Evolutionary conservation across 768 basidiomycete genomes (phyloP).

Genomic region (Trametes cinnabarina): DNA sequence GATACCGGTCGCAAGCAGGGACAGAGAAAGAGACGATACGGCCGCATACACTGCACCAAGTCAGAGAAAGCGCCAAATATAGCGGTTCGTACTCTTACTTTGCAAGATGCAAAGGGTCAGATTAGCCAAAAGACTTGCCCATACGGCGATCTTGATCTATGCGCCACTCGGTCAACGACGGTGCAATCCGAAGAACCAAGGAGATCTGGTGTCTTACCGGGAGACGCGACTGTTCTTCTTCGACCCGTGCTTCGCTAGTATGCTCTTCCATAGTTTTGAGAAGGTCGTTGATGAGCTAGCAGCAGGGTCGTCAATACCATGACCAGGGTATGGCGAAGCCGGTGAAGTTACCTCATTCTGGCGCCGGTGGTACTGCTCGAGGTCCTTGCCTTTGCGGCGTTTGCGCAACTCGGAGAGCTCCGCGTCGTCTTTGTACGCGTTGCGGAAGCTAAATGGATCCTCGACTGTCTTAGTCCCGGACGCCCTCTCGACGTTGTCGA

Average conservation of each 20-base stretch:
- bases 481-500: conserved; percentile 31
- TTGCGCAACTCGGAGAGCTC: conserved; percentile 62
- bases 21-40: conserved; percentile 76
- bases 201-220: conserved; percentile 44
- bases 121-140: conserved; percentile 79
- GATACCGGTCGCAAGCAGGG: conserved; percentile 85
- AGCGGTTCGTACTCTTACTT: conserved; percentile 39
- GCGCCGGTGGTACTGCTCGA: conserved; percentile 64
- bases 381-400: conserved; percentile 55
- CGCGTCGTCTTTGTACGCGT: conserved; percentile 57
- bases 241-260: conserved; percentile 73
- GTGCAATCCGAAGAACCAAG: not conserved
- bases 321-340: not conserved
- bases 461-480: conserved; percentile 13
- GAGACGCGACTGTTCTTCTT: conserved; percentile 64
- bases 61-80: conserved; percentile 1
- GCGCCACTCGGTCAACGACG: not conserved
- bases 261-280: conserved; percentile 91
- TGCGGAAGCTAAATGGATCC: conserved; percentile 70
- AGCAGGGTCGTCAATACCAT: conserved; percentile 8
- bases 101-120: conserved; percentile 69
- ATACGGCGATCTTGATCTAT: conserved; percentile 87
- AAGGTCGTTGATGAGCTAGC: conserved; percentile 78
- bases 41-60: conserved; percentile 80
- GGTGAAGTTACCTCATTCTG: conserved; percentile 61